Evolutionary conservation across 1,284 basidiomycete species (phyloP).

Genomic region (Naganishia liquefaciens): DNA sequence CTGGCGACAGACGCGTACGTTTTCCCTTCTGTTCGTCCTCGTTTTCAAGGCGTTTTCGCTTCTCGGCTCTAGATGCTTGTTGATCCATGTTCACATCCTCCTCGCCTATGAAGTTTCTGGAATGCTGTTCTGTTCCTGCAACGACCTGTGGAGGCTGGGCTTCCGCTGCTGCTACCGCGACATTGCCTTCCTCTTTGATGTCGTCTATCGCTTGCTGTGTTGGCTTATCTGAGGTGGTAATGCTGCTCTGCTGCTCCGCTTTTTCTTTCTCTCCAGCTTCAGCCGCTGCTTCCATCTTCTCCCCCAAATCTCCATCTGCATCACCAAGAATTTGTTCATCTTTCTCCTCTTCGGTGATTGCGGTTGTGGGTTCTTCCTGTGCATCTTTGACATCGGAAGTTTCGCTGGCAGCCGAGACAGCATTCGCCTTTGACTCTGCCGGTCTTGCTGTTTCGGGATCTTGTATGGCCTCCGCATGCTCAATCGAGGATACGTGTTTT

Average conservation of each 20-base stretch:
- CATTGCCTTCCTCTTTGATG: conserved; percentile 38
- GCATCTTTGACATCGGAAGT: conserved; percentile 10
- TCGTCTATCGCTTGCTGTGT: conserved; percentile 35
- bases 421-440: neutral
- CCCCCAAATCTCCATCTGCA: conserved; percentile 31
- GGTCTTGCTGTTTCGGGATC: conserved; percentile 1
- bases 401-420: neutral
- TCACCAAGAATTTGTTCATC: conserved; percentile 36
- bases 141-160: conserved; percentile 33
- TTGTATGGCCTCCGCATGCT: neutral
- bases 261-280: conserved; percentile 33
- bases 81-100: neutral
- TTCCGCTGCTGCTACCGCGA: conserved; percentile 34
- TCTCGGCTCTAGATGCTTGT: neutral
- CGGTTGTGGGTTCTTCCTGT: conserved; percentile 32
- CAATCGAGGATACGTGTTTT: conserved; percentile 9
- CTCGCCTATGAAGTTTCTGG: neutral
- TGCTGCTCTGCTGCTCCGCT: conserved; percentile 13
- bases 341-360: conserved; percentile 28
- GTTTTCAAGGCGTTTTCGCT: conserved; percentile 12
- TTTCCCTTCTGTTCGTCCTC: conserved; percentile 18
- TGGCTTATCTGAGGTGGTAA: neutral
- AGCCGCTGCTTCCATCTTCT: conserved; percentile 29
- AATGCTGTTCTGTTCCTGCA: conserved; percentile 1
- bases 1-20: conserved; percentile 12